These are phyloP conservation scores for Auriscalpium microsporum DNA, from an alignment of 768 basidiomycete genomes.

Conservation along the genomic window DNA sequence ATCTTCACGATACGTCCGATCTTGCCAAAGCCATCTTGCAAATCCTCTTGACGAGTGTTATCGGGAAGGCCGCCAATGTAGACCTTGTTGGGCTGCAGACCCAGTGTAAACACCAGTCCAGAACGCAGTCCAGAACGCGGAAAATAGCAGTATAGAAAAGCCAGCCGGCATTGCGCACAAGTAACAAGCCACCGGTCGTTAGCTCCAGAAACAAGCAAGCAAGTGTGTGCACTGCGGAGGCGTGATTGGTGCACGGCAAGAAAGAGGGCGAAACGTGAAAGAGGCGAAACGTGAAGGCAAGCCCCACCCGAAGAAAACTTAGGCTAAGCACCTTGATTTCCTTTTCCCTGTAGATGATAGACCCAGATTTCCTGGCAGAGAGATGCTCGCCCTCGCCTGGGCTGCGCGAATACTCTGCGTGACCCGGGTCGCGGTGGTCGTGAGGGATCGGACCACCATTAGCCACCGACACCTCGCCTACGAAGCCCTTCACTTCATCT, in stretches of 20 bases:
- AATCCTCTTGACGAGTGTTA: constrained; percentile 77
- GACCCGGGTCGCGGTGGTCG: constrained; percentile 9
- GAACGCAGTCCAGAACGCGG: constrained; percentile 44
- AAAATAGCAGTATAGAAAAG: constrained; percentile 32
- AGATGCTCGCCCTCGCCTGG: constrained; percentile 10
- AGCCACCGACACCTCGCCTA: constrained; percentile 13
- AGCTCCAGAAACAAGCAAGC: constrained; percentile 16
- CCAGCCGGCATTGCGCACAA: constrained; percentile 30
- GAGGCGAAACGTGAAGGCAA: background rate
- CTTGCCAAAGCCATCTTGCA: constrained; percentile 81
- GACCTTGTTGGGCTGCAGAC: constrained; percentile 85
- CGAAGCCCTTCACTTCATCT: constrained; percentile 15
- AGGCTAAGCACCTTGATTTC: constrained; percentile 90
- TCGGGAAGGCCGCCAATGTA: constrained; percentile 88
- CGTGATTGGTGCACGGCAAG: constrained; percentile 6
- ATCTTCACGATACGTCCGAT: constrained; percentile 68
- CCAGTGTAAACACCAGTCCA: constrained; percentile 54
- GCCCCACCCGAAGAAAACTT: constrained; percentile 40
- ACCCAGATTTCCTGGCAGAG: constrained; percentile 8
- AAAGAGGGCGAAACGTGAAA: constrained; percentile 17
- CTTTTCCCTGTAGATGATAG: constrained; percentile 47
- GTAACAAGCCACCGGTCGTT: constrained; percentile 26
- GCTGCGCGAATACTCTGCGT: constrained; percentile 14
- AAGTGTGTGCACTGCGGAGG: constrained; percentile 17
- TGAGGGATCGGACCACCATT: constrained; percentile 14